Evolutionary conservation across 2,329 filamentous ascomycete genomes (phyloP), one percentile per base, ranked within the genome.

Genomic region (Colletotrichum nymphaeae): DNA sequence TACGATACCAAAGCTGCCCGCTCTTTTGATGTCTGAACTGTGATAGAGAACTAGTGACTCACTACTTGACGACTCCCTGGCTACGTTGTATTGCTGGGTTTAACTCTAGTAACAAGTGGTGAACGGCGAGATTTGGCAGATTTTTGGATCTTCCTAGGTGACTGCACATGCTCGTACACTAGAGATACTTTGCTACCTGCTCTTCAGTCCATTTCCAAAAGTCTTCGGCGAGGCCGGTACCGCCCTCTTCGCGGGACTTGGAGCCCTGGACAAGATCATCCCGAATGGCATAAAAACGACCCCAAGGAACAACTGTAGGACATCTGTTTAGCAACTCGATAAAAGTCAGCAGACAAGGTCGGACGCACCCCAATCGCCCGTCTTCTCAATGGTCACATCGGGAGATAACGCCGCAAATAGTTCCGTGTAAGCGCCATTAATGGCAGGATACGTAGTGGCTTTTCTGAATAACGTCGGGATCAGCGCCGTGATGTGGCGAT

Each of bases 341-440:
- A 2, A 19, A 30, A 26, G 3, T 5, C 26, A n/a, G 5, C 8
- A 52, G 5, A 12, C 7, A 60, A 6, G 22, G 16, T 6, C 12
- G n/a, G 19, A 56, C 77, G 75, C 53, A 77, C 76, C 67, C 79
- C 81, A 84, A 5, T 72, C 72, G 8, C 83, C 81, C 1, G 78
- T 78, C 26, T 83, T 81, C 42, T 84, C 83, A 1, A 81, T 52
- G 0, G 81, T 85, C 4, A 88, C 78, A 0, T 87, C 81, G 0
- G 83, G 82, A 0, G 86, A 85, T 52, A 87, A 78, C 0, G 81
- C 86, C 0, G 86, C 83, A 71, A 83, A 89, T 1, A 89, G 75
- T 71, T 86, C 82, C 0, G 87, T 87, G 76, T 87, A 88, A 0
- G 86, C 86, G 0, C 87, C 88, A 32, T 82, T 78, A 12, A 82